Base-by-base conservation (phyloP, 2,329 filamentous ascomycete species). In the Fusarium brachygibbosum region DNA sequence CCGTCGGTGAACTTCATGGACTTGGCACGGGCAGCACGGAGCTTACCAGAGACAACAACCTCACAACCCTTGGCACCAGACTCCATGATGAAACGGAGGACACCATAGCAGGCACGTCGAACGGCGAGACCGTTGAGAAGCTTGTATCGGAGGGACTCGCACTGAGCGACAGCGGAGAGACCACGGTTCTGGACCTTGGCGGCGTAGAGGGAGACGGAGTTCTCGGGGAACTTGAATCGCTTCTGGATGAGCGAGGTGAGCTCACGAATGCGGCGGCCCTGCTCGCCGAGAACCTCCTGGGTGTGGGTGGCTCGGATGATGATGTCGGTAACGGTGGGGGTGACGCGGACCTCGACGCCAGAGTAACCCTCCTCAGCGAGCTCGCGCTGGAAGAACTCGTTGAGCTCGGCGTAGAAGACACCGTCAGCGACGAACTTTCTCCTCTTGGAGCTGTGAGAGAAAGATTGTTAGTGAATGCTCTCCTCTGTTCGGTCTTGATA, bases 301-400 rank as follows among this genome's bases (percentile, higher is more conserved):
- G 96, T 99, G 91, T 99, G 96, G 82, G 96, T 99, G 82, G 96
- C 96, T 85, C 96, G 96, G 90, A 99, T 97, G 90, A 99, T 98
- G 90, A 98, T 98, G 87, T 98, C 96, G 88, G 96, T 99, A 82
- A 99, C 96, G 84, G 96, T 99, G 77, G 96, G 96, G 79, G 96
- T 99, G 79, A 99, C 96, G 89, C 97, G 93, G 87, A 99, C 96
- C 89, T 99, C 97, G 84, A 99, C 96, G 84, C 96, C 96, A 62
- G 96, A 99, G 91, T 99, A 99, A 80, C 96, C 96, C 88, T 99
- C 97, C 91, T 99, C 96, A 83, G 96, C 96, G 83, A 99, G 90
- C 88, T 99, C 96, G 85, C 96, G 95, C 91, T 98, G 96, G 93
- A 99, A 99, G 92, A 99, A 99, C 89, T 99, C 96, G 92, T 99